phyloP scores from a whole-genome alignment of 306 rosid species.

The Glycine soja region DNA sequence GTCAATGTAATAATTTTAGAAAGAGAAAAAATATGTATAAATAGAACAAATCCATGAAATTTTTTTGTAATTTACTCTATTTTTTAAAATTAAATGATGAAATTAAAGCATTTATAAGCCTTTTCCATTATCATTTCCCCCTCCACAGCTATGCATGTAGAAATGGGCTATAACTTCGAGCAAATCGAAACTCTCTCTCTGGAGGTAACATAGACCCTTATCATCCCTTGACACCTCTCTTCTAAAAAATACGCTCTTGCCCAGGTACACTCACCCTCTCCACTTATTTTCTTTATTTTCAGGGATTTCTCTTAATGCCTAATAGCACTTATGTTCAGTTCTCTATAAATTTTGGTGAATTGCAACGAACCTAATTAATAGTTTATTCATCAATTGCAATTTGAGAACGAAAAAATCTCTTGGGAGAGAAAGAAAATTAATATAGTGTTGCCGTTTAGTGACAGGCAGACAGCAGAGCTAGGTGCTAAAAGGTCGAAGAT shows the following conservation, averaged over 20 bases:
- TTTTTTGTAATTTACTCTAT: too few relatives aligned
- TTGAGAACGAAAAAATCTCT: neutral
- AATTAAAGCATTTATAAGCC: too few relatives aligned
- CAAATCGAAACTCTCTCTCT: neutral
- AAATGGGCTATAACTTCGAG: too few relatives aligned
- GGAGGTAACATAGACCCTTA: neutral
- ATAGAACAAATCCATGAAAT: too few relatives aligned
- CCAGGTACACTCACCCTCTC: neutral
- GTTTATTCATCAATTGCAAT: neutral
- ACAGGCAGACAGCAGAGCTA: neutral
- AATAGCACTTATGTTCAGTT: neutral
- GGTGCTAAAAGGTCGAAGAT: neutral
- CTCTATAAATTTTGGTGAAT: neutral
- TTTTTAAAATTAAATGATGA: too few relatives aligned
- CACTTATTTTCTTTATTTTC: too few relatives aligned
- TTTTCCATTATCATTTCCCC: neutral
- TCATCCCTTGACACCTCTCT: neutral
- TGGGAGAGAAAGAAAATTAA: neutral
- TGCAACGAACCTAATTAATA: neutral
- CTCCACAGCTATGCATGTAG: too few relatives aligned
- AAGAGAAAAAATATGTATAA: too few relatives aligned
- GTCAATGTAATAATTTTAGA: too few relatives aligned
- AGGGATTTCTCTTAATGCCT: too few relatives aligned
- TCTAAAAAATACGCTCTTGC: neutral
- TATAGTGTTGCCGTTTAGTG: neutral